Percentiles rank a stretch among this genome's conserved stretches.
phyloP scores from a whole-genome alignment of 768 basidiomycete genomes.

The Chalciporus chontae region DNA sequence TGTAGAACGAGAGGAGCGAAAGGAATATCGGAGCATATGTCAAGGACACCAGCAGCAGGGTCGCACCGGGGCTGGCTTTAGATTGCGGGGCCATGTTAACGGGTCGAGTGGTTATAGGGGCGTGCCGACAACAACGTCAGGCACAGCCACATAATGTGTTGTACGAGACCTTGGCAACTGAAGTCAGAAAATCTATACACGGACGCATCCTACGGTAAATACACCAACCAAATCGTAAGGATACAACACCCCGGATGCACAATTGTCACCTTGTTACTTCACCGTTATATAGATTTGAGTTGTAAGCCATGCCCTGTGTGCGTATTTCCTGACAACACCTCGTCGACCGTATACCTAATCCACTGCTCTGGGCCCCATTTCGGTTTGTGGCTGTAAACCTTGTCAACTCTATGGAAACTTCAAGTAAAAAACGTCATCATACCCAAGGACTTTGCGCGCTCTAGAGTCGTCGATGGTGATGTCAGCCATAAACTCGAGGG shows the following conservation, averaged over 20 bases:
- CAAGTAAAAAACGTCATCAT: neutral
- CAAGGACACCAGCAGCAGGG: constrained; percentile 11
- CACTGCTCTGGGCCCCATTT: constrained; percentile 32
- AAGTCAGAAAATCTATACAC: too few species aligned
- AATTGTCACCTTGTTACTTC: too few species aligned
- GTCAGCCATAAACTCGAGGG: constrained; percentile 30
- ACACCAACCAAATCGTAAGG: too few species aligned
- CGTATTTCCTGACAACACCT: constrained; percentile 28
- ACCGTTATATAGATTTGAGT: neutral
- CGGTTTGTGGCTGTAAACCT: constrained; percentile 23
- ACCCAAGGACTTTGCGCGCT: constrained; percentile 33
- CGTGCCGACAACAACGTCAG: neutral
- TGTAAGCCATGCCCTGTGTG: constrained; percentile 21
- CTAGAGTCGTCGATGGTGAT: constrained; percentile 34
- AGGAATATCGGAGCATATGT: constrained; percentile 14
- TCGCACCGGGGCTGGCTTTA: neutral
- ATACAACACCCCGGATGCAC: too few species aligned
- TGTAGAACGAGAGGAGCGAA: constrained; percentile 14
- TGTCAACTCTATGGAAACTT: neutral
- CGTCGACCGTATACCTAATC: constrained; percentile 33
- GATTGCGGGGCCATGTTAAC: constrained; percentile 13
- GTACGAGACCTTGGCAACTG: neutral
- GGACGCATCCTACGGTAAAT: too few species aligned
- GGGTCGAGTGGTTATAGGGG: neutral
- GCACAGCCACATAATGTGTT: constrained; percentile 10